A percentile compares a stretch with the other conserved stretches of the same genome.
Evolutionary conservation across 129 eudicot species (phyloP).

Genomic region (Centella asiatica): DNA sequence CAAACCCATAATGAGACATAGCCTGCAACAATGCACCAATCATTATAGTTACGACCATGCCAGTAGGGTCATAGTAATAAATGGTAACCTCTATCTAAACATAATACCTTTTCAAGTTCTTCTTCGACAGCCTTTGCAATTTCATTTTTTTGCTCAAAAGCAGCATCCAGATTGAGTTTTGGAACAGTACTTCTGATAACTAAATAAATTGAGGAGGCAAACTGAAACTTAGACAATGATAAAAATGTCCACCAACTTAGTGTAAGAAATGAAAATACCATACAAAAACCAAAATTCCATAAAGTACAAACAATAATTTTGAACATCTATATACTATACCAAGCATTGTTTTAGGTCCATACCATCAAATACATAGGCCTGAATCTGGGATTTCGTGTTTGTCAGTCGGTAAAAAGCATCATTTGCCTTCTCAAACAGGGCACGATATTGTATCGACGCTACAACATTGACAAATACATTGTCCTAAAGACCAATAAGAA

Average conservation of each 20-base stretch:
- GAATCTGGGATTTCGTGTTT: slow-evolving; percentile 73
- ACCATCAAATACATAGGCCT: slow-evolving; percentile 92
- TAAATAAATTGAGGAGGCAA: slow-evolving; percentile 20
- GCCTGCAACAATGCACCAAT: slow-evolving; percentile 37
- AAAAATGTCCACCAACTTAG: not conserved
- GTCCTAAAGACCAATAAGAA: slow-evolving; percentile 43
- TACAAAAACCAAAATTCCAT: not conserved
- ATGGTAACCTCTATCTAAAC: slow-evolving; percentile 1
- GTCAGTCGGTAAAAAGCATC: slow-evolving; percentile 78
- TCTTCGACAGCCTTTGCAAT: slow-evolving; percentile 82
- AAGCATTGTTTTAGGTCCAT: not conserved
- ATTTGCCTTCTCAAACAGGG: slow-evolving; percentile 64
- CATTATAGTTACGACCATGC: not conserved
- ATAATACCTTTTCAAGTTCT: slow-evolving; percentile 65
- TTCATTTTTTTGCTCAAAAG: slow-evolving; percentile 80
- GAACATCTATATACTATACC: not conserved
- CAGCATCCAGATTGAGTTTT: slow-evolving; percentile 67
- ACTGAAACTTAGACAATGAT: not conserved
- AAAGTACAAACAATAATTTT: not conserved
- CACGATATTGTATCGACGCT: slow-evolving; percentile 77
- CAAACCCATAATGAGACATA: slow-evolving; percentile 79
- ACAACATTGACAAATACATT: slow-evolving; percentile 85
- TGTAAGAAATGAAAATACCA: not conserved
- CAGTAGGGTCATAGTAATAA: not conserved
- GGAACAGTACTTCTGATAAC: slow-evolving; percentile 89